Conservation (phyloP, 31 red algal genomes). For the Endocladia muricata region DNA sequence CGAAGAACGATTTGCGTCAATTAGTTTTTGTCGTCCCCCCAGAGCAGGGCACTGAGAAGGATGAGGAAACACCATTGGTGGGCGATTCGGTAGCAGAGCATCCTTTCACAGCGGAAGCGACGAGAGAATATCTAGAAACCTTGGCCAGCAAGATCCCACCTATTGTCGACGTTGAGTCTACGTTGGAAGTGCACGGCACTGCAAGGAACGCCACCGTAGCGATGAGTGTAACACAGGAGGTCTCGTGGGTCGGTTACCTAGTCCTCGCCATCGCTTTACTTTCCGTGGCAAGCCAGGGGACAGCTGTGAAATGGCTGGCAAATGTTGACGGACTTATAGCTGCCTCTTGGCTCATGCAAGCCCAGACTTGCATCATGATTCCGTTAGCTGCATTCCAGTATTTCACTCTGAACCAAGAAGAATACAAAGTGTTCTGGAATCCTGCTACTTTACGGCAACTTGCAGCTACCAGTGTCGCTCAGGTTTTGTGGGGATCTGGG, state of each 20-base stretch:
- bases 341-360: slow-evolving; percentile 57
- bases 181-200: slow-evolving; percentile 32
- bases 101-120: slow-evolving; percentile 7
- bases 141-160: slow-evolving; percentile 28
- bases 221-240: slow-evolving; percentile 45
- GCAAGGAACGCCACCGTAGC: slow-evolving; percentile 42
- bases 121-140: slow-evolving; percentile 29
- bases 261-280: slow-evolving; percentile 44
- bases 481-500: slow-evolving; percentile 50
- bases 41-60: slow-evolving; percentile 4
- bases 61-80: not conserved
- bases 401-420: slow-evolving; percentile 25
- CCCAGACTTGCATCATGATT: slow-evolving; percentile 32
- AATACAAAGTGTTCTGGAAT: slow-evolving; percentile 10
- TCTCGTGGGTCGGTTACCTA: slow-evolving; percentile 48
- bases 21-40: slow-evolving; percentile 37
- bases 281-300: slow-evolving; percentile 44
- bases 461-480: slow-evolving; percentile 26
- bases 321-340: slow-evolving; percentile 49
- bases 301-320: slow-evolving; percentile 50
- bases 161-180: slow-evolving; percentile 45
- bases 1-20: slow-evolving; percentile 27
- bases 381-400: slow-evolving; percentile 47
- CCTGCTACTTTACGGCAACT: slow-evolving; percentile 15
- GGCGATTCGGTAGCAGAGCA: not conserved